Conservation (phyloP, 306 rosid species). For the Pueraria montana region DNA sequence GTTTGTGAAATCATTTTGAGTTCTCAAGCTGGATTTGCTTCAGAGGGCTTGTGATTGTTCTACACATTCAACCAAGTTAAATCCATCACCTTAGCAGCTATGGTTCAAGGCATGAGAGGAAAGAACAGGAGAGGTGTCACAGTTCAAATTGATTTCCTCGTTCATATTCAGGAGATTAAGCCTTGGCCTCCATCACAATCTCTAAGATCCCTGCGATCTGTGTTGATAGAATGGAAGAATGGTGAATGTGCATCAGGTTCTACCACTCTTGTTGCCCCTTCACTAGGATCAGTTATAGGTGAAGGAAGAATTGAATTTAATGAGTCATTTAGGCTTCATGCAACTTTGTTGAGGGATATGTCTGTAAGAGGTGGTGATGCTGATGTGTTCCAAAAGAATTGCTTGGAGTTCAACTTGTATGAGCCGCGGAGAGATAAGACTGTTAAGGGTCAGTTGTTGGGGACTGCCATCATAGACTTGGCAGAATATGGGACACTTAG, state of each 20-base stretch:
- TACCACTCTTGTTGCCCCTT: constrained; percentile 71
- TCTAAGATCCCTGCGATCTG: constrained; percentile 71
- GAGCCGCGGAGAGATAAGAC: constrained; percentile 80
- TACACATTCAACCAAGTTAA: constrained; percentile 40
- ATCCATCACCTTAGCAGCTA: constrained; percentile 44
- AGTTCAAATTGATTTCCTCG: constrained; percentile 63
- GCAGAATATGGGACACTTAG: constrained; percentile 74
- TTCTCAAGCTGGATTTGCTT: constrained; percentile 27
- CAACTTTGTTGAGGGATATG: constrained; percentile 71
- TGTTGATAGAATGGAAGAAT: constrained; percentile 81
- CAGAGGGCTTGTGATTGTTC: constrained; percentile 47
- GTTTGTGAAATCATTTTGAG: constrained; percentile 37
- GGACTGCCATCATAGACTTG: constrained; percentile 67
- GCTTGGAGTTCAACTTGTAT: constrained; percentile 70
- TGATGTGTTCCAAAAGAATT: constrained; percentile 76
- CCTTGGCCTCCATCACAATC: constrained; percentile 95
- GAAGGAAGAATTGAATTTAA: constrained; percentile 88
- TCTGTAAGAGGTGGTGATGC: constrained; percentile 68
- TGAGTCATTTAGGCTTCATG: constrained; percentile 68
- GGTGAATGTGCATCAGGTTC: constrained; percentile 77
- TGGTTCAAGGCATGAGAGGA: constrained; percentile 74
- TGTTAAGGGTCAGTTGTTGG: constrained; percentile 78
- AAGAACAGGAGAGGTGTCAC: constrained; percentile 64
- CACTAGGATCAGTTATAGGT: constrained; percentile 72
- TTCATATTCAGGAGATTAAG: constrained; percentile 79